Base-by-base conservation (phyloP, 768 basidiomycete genomes). In the Lactifluus subvellereus region DNA sequence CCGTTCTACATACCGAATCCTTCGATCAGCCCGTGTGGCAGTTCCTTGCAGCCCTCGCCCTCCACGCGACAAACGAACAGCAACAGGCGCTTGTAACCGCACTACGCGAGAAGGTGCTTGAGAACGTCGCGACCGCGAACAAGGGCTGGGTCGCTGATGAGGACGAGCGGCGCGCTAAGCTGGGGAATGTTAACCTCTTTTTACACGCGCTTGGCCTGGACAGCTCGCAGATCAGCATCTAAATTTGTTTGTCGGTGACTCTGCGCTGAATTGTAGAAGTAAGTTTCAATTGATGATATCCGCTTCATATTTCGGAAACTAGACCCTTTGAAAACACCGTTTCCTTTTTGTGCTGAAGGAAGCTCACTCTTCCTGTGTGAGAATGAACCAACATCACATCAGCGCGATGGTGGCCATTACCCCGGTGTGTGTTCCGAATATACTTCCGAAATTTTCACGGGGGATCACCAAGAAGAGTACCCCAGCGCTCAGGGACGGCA, bases 21-120 rank as follows among this genome's bases (percentile, higher is more conserved):
- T 79, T 89, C 59, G 93, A 96, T 75, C 89, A 91, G 73, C 91
- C 89, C 14, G 90, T 93, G n/a, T 97, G 94, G 94, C 88, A 91
- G 72, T 91, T 94, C 80, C 82, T 97, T 40, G 91, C 94, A 7
- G 86, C 92, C 2, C 76, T 98, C 54, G 95, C 94, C 2, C 80
- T 95, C 45, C 88, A 89, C 67, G 90, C 93, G 13, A 83, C 84
- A 53, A 79, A 84, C 48, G 88, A 93, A 67, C 93, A 99, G 73
- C 96, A 98, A 72, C 89, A 91, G 66, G 77, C 84, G 50, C 81
- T 99, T 52, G 95, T 99, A 38, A 83, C 85, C 20, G 79, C 86
- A 33, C 78, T 98, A 50, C 86, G 94, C 61, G 96, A 98, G 72
- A 95, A 97, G 77, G 89, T 98, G 45, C 80, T 98, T 51, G 93